These are phyloP conservation scores for Mycena capillaripes DNA, from an alignment of 768 basidiomycete genomes.

Conservation along the genomic window DNA sequence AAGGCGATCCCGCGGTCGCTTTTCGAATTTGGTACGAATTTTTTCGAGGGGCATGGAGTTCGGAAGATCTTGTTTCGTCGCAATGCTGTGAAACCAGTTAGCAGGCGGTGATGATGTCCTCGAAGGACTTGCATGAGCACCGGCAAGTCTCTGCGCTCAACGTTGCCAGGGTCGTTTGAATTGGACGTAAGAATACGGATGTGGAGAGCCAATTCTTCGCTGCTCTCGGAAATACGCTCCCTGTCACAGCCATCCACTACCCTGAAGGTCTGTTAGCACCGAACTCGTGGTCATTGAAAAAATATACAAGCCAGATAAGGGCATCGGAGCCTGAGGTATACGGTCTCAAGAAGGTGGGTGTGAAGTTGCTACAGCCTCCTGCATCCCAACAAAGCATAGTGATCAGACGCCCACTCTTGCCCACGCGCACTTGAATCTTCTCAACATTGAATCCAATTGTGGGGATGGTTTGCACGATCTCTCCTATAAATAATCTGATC, in stretches of 20 bases:
- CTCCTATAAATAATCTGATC: slow-evolving; percentile 34
- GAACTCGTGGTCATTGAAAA: background rate
- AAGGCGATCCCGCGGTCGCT: slow-evolving; percentile 45
- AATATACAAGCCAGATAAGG: slow-evolving; percentile 60
- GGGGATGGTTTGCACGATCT: slow-evolving; percentile 56
- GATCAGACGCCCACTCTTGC: slow-evolving; percentile 48
- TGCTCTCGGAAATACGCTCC: slow-evolving; percentile 64
- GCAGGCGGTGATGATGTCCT: background rate
- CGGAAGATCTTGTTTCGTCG: slow-evolving; percentile 75
- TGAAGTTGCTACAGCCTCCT: slow-evolving; percentile 48
- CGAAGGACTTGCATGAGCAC: slow-evolving; percentile 48
- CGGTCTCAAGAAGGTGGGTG: slow-evolving; percentile 32
- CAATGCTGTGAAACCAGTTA: slow-evolving; percentile 51
- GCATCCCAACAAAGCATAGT: slow-evolving; percentile 61
- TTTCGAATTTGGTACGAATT: slow-evolving; percentile 53
- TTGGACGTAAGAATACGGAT: background rate
- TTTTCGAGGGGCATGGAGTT: slow-evolving; percentile 64
- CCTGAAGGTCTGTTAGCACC: background rate
- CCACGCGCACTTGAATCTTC: slow-evolving; percentile 54
- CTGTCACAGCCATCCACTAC: slow-evolving; percentile 65
- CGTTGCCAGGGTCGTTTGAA: background rate
- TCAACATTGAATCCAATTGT: slow-evolving; percentile 74
- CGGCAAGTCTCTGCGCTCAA: slow-evolving; percentile 41
- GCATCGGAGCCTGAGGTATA: slow-evolving; percentile 58
- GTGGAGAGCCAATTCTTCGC: slow-evolving; percentile 57